Conservation (phyloP, 1,139 yeast genomes). For the Kurtzmaniella quercitrusa region DNA sequence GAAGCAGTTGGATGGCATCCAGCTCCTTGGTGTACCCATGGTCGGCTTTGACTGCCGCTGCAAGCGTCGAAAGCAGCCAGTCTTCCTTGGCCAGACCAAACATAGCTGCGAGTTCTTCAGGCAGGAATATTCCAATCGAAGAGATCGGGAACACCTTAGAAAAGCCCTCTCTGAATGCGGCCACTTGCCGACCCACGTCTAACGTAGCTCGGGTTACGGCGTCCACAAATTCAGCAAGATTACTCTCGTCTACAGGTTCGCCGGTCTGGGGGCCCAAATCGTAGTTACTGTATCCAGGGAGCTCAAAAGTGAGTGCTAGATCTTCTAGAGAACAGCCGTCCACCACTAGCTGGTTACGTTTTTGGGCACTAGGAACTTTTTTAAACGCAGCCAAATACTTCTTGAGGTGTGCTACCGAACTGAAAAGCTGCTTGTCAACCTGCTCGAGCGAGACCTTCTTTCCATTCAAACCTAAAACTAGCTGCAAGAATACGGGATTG, state of each 20-base stretch:
- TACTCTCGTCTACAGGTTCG: constrained; percentile 44
- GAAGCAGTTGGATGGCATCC: constrained; percentile 52
- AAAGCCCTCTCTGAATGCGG: constrained; percentile 76
- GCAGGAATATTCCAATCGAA: constrained; percentile 66
- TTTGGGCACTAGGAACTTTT: constrained; percentile 10
- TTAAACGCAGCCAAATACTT: constrained; percentile 34
- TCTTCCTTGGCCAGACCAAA: constrained; percentile 75
- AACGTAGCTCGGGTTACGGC: constrained; percentile 59
- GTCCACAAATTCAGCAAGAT: constrained; percentile 56
- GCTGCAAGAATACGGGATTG: constrained; percentile 63
- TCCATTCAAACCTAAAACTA: constrained; percentile 19
- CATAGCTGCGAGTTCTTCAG: constrained; percentile 65
- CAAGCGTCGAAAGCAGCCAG: constrained; percentile 69
- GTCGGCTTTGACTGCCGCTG: constrained; percentile 68
- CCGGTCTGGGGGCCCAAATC: constrained; percentile 58
- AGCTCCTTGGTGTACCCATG: constrained; percentile 87
- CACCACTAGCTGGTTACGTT: constrained; percentile 24
- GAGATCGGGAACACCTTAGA: constrained; percentile 78
- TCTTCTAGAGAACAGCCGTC: constrained; percentile 46
- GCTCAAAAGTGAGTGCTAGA: constrained; percentile 57
- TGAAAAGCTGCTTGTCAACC: constrained; percentile 62
- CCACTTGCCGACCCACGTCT: constrained; percentile 65
- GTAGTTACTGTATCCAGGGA: constrained; percentile 73
- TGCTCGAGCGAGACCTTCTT: constrained; percentile 13
- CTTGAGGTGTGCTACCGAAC: constrained; percentile 52